These are phyloP conservation scores for Colletotrichum gigasporum DNA, from an alignment of 2,329 filamentous ascomycete species.

Conservation along the genomic window DNA sequence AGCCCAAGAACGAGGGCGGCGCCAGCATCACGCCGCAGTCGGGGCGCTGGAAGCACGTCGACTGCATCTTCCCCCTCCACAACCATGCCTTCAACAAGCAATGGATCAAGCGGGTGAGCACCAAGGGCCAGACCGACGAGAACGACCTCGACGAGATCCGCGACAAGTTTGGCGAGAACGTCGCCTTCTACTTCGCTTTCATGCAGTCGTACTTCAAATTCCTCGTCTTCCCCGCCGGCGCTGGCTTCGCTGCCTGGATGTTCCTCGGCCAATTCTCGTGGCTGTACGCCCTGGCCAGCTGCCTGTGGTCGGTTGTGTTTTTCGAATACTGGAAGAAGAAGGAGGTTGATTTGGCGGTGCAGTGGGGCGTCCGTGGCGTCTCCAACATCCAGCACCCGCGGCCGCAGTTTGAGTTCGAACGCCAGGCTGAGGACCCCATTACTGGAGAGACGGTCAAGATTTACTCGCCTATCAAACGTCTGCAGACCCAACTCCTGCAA, in stretches of 20 bases:
- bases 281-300: constrained; percentile 80
- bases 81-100: constrained; percentile 78
- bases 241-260: constrained; percentile 81
- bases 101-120: constrained; percentile 80
- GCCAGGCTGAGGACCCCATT: constrained; percentile 78
- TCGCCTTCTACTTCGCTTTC: constrained; percentile 97
- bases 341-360: constrained; percentile 84
- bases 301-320: constrained; percentile 89
- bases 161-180: constrained; percentile 81
- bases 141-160: constrained; percentile 78
- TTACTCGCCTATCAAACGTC: constrained; percentile 79
- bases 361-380: constrained; percentile 89
- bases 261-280: constrained; percentile 87
- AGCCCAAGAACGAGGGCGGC: constrained; percentile 77
- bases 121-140: constrained; percentile 73
- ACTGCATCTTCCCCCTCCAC: constrained; percentile 81
- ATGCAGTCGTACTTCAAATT: constrained; percentile 91
- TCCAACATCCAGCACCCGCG: constrained; percentile 82
- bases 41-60: constrained; percentile 77
- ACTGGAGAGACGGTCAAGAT: constrained; percentile 82
- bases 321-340: constrained; percentile 97
- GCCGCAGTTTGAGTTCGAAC: constrained; percentile 81
- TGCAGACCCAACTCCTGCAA: constrained; percentile 81
- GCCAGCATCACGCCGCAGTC: constrained; percentile 77
- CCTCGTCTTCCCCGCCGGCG: constrained; percentile 80